These are phyloP conservation scores for Amanita inopinata DNA, from an alignment of 768 basidiomycete genomes.

Conservation along the genomic window DNA sequence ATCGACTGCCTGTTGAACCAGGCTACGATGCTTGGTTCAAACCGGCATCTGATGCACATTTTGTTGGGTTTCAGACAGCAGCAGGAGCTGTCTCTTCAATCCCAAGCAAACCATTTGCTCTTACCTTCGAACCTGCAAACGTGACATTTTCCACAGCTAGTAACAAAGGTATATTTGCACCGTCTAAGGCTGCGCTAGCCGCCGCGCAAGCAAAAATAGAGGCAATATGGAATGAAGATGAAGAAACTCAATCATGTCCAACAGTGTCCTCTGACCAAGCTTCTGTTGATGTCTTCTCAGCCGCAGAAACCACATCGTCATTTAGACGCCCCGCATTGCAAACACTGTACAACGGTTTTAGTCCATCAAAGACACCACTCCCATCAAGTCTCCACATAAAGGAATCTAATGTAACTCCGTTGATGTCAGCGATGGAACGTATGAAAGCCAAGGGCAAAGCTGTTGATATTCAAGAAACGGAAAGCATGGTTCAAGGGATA, in stretches of 20 bases:
- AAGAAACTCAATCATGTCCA: constrained; percentile 9
- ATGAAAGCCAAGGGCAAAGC: constrained; percentile 1
- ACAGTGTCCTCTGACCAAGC: constrained; percentile 10
- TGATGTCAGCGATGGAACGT: constrained; percentile 2
- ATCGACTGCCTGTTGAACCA: constrained; percentile 21
- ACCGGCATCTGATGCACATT: constrained; percentile 18
- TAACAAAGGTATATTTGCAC: constrained; percentile 31
- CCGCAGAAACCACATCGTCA: constrained; percentile 17
- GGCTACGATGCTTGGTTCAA: constrained; percentile 45
- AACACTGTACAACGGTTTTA: constrained; percentile 25
- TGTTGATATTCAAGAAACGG: neutral
- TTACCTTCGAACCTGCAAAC: constrained; percentile 4
- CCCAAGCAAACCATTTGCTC: neutral
- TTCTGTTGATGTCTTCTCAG: constrained; percentile 19
- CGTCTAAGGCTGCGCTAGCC: constrained; percentile 44
- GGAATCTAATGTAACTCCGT: constrained; percentile 9
- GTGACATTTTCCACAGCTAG: constrained; percentile 24
- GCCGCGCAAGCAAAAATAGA: constrained; percentile 44
- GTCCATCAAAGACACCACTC: constrained; percentile 30
- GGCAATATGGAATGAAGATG: constrained; percentile 36
- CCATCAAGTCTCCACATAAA: constrained; percentile 17
- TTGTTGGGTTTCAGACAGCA: constrained; percentile 30
- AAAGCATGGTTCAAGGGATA: neutral
- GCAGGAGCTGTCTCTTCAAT: constrained; percentile 20
- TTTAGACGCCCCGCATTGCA: constrained; percentile 26